These are phyloP conservation scores for Cruciata laevipes DNA, from an alignment of 257 asterid species.

Conservation along the genomic window DNA sequence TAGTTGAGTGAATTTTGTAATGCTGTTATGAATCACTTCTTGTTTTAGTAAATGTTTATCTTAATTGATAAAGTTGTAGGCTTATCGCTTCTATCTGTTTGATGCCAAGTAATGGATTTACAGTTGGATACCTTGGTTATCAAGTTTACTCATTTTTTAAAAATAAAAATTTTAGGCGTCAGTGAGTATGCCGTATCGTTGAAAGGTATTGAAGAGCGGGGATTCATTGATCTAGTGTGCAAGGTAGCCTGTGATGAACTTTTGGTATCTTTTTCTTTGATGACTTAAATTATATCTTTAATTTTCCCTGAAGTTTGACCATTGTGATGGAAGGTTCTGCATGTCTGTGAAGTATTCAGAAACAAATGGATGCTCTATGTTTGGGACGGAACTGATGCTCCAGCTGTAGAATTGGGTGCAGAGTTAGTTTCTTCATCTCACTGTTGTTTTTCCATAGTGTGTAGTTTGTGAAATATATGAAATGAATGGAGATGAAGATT, in stretches of 20 bases:
- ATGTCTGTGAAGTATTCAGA: slow-evolving; percentile 18
- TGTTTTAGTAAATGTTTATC: neutral
- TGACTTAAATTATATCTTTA: neutral
- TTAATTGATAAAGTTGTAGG: neutral
- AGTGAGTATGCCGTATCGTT: slow-evolving; percentile 1
- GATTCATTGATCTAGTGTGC: slow-evolving; percentile 11
- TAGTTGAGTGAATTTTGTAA: neutral
- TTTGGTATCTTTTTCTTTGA: neutral
- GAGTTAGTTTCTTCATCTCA: slow-evolving; percentile 3
- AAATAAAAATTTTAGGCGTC: slow-evolving; percentile 1
- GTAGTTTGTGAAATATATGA: neutral
- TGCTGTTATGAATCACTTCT: neutral
- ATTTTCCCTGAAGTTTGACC: neutral
- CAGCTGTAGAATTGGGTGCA: slow-evolving; percentile 11
- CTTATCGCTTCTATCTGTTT: neutral
- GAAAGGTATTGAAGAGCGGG: slow-evolving; percentile 11
- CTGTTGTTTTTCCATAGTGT: neutral
- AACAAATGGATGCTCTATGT: slow-evolving; percentile 24
- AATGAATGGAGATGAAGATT: neutral
- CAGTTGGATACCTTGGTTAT: neutral
- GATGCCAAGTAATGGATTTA: neutral
- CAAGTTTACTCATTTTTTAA: neutral
- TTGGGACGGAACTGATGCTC: slow-evolving; percentile 32
- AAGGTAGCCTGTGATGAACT: slow-evolving; percentile 2
- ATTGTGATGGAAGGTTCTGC: slow-evolving; percentile 16